Percentiles rank a stretch among this genome's conserved stretches.
Conservation (phyloP, 345 rosid species). For the Abelmoschus esculentus region DNA sequence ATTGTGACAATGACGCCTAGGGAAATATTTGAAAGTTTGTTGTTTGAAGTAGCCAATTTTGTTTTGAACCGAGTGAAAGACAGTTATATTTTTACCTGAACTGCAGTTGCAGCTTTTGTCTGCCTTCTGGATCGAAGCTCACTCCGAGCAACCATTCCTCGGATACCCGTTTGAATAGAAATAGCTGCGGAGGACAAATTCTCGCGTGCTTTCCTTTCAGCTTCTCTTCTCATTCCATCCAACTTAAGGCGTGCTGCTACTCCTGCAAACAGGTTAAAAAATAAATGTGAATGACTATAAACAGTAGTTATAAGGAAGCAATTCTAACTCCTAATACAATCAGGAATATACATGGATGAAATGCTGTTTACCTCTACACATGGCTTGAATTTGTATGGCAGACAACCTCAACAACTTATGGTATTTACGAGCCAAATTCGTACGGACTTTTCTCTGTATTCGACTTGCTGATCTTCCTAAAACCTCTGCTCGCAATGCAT, state of each 20-base stretch:
- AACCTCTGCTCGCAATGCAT: constrained; percentile 63
- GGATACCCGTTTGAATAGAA: constrained; percentile 63
- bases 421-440: constrained; percentile 46
- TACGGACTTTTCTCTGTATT: constrained; percentile 68
- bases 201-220: constrained; percentile 51
- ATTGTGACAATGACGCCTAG: background rate
- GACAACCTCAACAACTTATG: constrained; percentile 45
- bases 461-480: constrained; percentile 77
- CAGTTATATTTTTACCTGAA: constrained; percentile 51
- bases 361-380: constrained; percentile 61
- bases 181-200: constrained; percentile 46
- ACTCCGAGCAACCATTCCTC: constrained; percentile 66
- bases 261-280: constrained; percentile 38
- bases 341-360: constrained; percentile 4
- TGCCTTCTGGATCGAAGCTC: constrained; percentile 55
- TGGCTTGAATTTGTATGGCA: constrained; percentile 60
- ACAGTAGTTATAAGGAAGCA: background rate
- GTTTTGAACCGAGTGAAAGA: constrained; percentile 5
- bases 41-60: background rate
- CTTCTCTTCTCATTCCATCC: constrained; percentile 61
- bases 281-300: background rate
- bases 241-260: constrained; percentile 46
- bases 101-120: constrained; percentile 49
- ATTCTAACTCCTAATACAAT: background rate
- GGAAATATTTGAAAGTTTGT: background rate